Base-by-base conservation (phyloP, 2,329 filamentous ascomycete species). In the Talaromyces sp. region DNA sequence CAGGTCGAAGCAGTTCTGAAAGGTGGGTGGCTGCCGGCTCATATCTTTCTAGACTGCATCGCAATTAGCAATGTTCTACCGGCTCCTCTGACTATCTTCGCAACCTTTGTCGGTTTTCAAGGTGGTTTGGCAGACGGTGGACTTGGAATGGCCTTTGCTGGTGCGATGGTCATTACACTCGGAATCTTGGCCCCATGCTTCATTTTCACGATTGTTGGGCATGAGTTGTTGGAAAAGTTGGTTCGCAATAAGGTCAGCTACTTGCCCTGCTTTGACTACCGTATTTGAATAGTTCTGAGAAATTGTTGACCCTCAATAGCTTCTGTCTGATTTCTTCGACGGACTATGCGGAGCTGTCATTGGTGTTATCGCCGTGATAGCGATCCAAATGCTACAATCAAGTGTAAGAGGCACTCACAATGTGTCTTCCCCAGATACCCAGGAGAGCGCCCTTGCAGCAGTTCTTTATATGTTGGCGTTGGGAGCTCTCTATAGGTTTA, bases 1-100 rank as follows among this genome's bases (percentile, higher is more conserved):
- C 69, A 72, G 58, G 68, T 70, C 41, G 70, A 72, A 61, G 70
- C 69, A 37, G 70, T 73, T 31, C 55, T 72, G 31, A 67, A 70
- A 59, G 70, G 70, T 25, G 66, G 56, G 13, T 73, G 70, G 70
- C 61, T 72, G 22, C 64, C 67, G 35, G 68, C 70, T 57, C 65
- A 65, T 60, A 67, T 70, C 17, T 72, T 72, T 52, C 67, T 72
- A n/a, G 68, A 71, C 58, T 68, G 67, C 17, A 37, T 36, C 13
- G 31, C 31, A 3, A 51, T 37, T 8, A 37, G 46, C 17, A 51
- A 51, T 36, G 46, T 51, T 4, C 8, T 51, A 2, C 31, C 46
- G 8, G 46, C 46, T 1, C 46, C 46, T 36, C 33, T 51, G 17
- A 37, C 46, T n/a, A 51, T 36, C 7, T 51, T 51, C 11, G 46